phyloP scores from a whole-genome alignment of 805 yeast species.

The Metschnikowia colocasiae region DNA sequence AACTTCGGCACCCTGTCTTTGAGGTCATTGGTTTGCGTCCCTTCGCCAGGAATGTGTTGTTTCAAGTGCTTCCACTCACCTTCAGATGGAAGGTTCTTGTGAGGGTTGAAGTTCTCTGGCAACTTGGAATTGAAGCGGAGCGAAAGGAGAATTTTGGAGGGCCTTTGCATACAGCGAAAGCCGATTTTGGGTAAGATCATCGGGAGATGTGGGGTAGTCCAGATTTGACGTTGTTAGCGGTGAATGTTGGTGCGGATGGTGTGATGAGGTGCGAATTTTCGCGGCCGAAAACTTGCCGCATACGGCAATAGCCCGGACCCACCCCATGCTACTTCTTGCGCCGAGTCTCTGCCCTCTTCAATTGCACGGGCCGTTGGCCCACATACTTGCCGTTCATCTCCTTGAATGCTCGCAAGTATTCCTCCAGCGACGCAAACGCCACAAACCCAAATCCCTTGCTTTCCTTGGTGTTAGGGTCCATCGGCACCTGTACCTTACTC shows the following conservation, averaged over 20 bases:
- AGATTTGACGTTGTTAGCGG: too few species aligned
- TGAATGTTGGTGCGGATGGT: background rate
- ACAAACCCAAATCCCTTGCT: conserved; percentile 75
- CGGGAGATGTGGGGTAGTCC: background rate
- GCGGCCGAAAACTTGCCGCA: background rate
- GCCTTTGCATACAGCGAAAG: background rate
- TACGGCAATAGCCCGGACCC: background rate
- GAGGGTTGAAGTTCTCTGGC: conserved; percentile 30
- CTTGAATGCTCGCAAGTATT: conserved; percentile 65
- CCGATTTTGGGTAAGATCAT: background rate
- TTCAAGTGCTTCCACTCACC: conserved; percentile 43
- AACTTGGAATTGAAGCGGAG: conserved; percentile 24
- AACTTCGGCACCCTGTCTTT: conserved; percentile 62
- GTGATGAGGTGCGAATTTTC: background rate
- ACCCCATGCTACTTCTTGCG: background rate
- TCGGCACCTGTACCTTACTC: conserved; percentile 57
- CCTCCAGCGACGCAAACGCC: conserved; percentile 60
- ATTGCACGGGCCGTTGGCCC: conserved; percentile 68
- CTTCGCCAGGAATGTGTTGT: conserved; percentile 58
- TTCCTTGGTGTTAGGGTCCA: conserved; percentile 43
- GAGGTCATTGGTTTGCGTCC: conserved; percentile 40
- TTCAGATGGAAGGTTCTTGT: conserved; percentile 29
- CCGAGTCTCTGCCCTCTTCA: conserved; percentile 56
- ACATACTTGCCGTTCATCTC: conserved; percentile 75
- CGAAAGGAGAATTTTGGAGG: background rate